Base-by-base conservation (phyloP, 345 rosid genomes). In the Populus pruinosa region DNA sequence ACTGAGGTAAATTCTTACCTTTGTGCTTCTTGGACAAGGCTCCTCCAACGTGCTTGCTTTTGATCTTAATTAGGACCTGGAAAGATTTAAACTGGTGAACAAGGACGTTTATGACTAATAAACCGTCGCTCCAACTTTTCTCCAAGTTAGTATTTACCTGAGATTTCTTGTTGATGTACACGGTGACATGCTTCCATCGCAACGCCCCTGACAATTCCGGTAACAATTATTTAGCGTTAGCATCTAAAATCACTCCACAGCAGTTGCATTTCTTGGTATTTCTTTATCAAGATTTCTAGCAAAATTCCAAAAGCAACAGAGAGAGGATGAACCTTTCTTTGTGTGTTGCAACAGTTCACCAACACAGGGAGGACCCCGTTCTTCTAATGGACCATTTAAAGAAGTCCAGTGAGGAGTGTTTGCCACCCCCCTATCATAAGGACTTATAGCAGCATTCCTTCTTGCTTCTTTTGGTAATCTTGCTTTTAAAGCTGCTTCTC, bases 21-120 rank as follows among this genome's bases (percentile, higher is more conserved):
- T 92, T 96, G 75, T 88, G 90, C 76, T 91, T 96, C 86, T 88
- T 92, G 76, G 97, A 91, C 88, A 96, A 93, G 9, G 98, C 96
- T 77, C 99, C 99, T 81, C 96, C 85, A 55, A 92, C 92, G 14
- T 96, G 94, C 79, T 92, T 96, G 93, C 91, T 89, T 83, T 92
- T 96, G 62, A 93, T 87, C 83, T 87, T 89, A 65, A 90, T 82
- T 55, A 90, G 83, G 72, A 95, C 93, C 97, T 92, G 89, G 65
- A 77, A 75, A 69, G 53, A 68, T 53, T 14, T 14, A 20, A 38
- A 49, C 41, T 5, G 76, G 55, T 71, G 14, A 75, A 44, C 29
- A 27, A 41, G 71, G 41, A 11, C 47, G 6, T 39, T 17, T 66
- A 25, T 38, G 41, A 4, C 14, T 20, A 35, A 23, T 11, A 43